Percentiles rank a stretch among this genome's conserved stretches.
Conservation (phyloP, 2,329 filamentous ascomycete genomes). For the Aspergillus sergii region DNA sequence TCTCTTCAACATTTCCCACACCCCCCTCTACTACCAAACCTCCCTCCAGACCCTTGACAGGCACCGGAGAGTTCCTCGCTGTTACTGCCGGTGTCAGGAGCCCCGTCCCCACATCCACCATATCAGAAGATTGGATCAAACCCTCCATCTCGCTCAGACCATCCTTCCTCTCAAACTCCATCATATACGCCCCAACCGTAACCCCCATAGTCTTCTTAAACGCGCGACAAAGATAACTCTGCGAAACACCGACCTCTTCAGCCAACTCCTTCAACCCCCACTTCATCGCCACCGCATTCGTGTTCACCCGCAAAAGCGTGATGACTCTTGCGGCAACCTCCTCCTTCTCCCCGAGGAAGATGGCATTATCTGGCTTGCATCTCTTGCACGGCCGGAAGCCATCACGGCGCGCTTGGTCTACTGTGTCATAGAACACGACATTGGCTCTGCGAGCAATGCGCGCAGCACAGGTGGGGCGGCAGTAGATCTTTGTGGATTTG, state of each 20-base stretch:
- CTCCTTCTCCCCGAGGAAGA: constrained; percentile 13
- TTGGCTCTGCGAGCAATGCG: constrained; percentile 64
- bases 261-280: constrained; percentile 53
- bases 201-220: constrained; percentile 59
- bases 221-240: constrained; percentile 61
- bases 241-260: constrained; percentile 54
- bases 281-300: constrained; percentile 9
- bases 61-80: too few species aligned
- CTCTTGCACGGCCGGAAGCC: constrained; percentile 62
- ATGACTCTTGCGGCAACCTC: constrained; percentile 2
- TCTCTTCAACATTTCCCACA: too few species aligned
- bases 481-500: constrained; percentile 32
- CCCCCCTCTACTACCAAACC: too few species aligned
- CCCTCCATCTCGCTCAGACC: too few species aligned
- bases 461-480: constrained; percentile 23
- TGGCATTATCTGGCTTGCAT: constrained; percentile 50
- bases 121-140: too few species aligned
- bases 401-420: constrained; percentile 48
- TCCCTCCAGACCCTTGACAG: too few species aligned
- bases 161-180: constrained; percentile 7
- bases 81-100: too few species aligned
- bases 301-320: not conserved
- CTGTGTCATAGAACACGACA: constrained; percentile 56
- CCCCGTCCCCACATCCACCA: too few species aligned
- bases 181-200: constrained; percentile 47